phyloP scores from a whole-genome alignment of 345 rosid genomes.

The Eucalyptus melliodora region DNA sequence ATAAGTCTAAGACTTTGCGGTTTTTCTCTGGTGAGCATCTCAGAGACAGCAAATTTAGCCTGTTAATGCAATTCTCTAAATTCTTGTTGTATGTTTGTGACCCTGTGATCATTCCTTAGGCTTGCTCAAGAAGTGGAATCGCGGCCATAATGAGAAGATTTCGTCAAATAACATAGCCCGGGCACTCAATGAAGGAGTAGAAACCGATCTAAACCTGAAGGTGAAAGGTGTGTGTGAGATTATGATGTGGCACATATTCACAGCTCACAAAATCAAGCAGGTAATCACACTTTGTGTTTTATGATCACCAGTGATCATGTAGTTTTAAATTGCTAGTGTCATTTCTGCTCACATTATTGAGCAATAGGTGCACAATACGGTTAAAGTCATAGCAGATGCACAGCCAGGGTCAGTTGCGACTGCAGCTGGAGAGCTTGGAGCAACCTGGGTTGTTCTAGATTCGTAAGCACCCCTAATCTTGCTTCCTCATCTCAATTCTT shows the following conservation, averaged over 20 bases:
- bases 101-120: not conserved
- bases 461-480: not conserved
- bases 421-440: conserved; percentile 8
- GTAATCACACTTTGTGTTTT: not conserved
- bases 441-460: conserved; percentile 24
- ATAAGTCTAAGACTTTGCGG: not conserved
- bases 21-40: conserved; percentile 8
- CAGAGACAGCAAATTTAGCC: not conserved
- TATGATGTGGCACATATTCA: conserved; percentile 11
- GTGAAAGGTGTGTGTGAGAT: conserved; percentile 5
- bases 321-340: not conserved
- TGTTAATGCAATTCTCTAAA: not conserved
- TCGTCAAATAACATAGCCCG: not conserved
- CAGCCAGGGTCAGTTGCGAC: conserved; percentile 10
- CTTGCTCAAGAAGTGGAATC: conserved; percentile 5
- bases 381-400: conserved; percentile 11
- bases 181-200: not conserved
- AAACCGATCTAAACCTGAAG: not conserved
- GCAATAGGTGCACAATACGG: conserved; percentile 8
- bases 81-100: not conserved
- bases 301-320: not conserved
- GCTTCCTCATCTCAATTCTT: not conserved
- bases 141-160: not conserved
- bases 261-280: conserved; percentile 5
- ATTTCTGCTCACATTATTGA: not conserved